phyloP scores from a whole-genome alignment of 805 yeast genomes.

The Candida wancherniae region DNA sequence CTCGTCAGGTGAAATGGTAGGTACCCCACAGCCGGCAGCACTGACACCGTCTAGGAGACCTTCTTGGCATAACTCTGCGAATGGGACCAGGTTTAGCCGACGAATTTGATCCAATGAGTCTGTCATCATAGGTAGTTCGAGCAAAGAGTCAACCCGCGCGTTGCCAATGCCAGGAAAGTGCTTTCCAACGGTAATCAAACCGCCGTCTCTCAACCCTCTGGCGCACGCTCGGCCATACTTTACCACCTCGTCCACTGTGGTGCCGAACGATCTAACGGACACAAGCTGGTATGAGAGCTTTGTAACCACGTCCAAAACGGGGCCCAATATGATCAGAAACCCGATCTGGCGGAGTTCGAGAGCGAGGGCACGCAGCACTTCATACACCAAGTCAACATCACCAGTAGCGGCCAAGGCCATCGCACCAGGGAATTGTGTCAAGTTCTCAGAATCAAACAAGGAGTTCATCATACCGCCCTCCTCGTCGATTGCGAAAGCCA shows the following conservation, averaged over 20 bases:
- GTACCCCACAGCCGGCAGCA: conserved; percentile 64
- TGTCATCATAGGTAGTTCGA: conserved; percentile 55
- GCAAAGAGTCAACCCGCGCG: conserved; percentile 52
- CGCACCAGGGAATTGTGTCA: conserved; percentile 60
- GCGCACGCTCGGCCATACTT: conserved; percentile 50
- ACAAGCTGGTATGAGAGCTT: conserved; percentile 52
- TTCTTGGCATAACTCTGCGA: conserved; percentile 41
- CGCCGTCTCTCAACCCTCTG: conserved; percentile 50
- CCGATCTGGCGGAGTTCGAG: conserved; percentile 51
- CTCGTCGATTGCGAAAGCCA: conserved; percentile 55
- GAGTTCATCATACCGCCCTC: conserved; percentile 63
- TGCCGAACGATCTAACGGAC: conserved; percentile 59
- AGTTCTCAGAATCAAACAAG: conserved; percentile 45
- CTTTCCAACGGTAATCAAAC: conserved; percentile 52
- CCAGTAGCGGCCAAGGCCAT: conserved; percentile 60
- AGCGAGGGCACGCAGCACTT: conserved; percentile 52
- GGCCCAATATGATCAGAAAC: conserved; percentile 52
- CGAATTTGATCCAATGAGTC: conserved; percentile 52
- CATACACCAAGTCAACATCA: conserved; percentile 43
- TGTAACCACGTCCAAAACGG: conserved; percentile 57
- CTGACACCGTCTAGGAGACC: conserved; percentile 48
- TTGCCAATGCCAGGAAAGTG: conserved; percentile 67
- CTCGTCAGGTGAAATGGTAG: conserved; percentile 55
- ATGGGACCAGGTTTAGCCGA: conserved; percentile 48
- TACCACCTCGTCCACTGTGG: conserved; percentile 54